Evolutionary conservation across 345 rosid genomes (phyloP).

Genomic region (Mallotus nudiflorus): DNA sequence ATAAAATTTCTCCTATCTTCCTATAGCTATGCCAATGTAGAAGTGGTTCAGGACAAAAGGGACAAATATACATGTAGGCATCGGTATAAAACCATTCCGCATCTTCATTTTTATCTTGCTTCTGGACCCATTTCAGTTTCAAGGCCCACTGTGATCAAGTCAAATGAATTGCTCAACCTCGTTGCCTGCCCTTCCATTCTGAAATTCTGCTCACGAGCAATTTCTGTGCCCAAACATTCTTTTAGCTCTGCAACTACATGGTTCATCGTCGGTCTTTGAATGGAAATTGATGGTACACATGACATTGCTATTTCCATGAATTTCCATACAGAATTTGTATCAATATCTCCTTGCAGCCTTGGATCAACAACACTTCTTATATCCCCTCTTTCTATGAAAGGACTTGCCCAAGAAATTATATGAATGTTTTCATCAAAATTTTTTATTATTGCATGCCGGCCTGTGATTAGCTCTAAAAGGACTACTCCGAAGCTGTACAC

Average conservation of each 20-base stretch:
- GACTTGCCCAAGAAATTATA: constrained; percentile 43
- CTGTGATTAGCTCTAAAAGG: constrained; percentile 53
- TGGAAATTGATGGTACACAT: constrained; percentile 30
- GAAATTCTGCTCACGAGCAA: constrained; percentile 3
- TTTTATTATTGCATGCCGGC: constrained; percentile 38
- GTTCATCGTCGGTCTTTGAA: constrained; percentile 40
- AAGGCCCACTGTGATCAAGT: constrained; percentile 4
- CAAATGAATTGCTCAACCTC: constrained; percentile 20
- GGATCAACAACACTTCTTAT: constrained; percentile 43
- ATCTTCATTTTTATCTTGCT: constrained; percentile 17
- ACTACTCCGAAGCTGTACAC: constrained; percentile 57
- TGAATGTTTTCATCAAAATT: constrained; percentile 27
- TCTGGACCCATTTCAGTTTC: constrained; percentile 20
- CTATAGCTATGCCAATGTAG: too few relatives aligned
- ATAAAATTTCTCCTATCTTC: too few relatives aligned
- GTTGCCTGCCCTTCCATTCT: not conserved
- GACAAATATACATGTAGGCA: too few relatives aligned
- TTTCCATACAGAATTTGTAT: constrained; percentile 44
- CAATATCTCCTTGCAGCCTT: constrained; percentile 31
- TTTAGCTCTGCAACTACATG: constrained; percentile 37
- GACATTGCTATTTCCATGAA: constrained; percentile 43
- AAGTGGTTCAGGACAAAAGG: too few relatives aligned
- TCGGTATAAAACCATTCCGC: not conserved
- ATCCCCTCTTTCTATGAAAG: constrained; percentile 35
- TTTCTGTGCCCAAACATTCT: constrained; percentile 36